phyloP scores from a whole-genome alignment of 805 yeast species.

The Brettanomyces anomalus region DNA sequence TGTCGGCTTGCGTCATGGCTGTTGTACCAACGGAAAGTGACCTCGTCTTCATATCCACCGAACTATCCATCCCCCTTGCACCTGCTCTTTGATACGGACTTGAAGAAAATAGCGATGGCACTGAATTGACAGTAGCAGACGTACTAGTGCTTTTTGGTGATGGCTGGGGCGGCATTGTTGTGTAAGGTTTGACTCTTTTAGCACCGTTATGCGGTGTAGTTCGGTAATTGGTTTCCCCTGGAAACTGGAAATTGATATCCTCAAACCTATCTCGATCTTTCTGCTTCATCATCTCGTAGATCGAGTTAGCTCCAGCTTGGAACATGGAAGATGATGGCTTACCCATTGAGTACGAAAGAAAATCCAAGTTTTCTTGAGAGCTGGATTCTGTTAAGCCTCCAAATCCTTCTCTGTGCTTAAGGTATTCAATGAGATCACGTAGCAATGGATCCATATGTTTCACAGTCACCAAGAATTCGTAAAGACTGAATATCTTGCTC shows the following conservation, averaged over 20 bases:
- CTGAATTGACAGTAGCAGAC: constrained; percentile 6
- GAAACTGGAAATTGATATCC: too few relatives aligned
- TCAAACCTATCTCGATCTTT: too few relatives aligned
- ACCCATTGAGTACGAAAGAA: constrained; percentile 14
- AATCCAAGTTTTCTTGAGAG: constrained; percentile 16
- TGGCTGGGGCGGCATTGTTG: too few relatives aligned
- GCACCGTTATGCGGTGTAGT: constrained; percentile 1
- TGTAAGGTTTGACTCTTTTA: too few relatives aligned
- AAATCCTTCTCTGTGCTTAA: constrained; percentile 11
- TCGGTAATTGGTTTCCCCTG: constrained; percentile 3
- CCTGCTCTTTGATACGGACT: constrained; percentile 14
- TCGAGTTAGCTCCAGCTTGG: constrained; percentile 9
- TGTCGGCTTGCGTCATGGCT: not conserved
- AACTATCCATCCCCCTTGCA: not conserved
- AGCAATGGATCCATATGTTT: constrained; percentile 19
- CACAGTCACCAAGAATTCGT: constrained; percentile 14
- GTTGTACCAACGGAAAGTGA: constrained; percentile 4
- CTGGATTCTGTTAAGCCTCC: constrained; percentile 7
- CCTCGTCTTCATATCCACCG: not conserved
- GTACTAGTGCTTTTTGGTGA: too few relatives aligned
- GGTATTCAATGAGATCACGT: constrained; percentile 11
- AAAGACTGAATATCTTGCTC: constrained; percentile 15
- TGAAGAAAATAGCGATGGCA: constrained; percentile 23
- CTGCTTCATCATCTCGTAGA: too few relatives aligned
- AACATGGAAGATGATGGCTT: constrained; percentile 10